A percentile compares a stretch with the other conserved stretches of the same genome.
Conservation (phyloP, 2,329 filamentous ascomycete species). For the Microdochium nivale region DNA sequence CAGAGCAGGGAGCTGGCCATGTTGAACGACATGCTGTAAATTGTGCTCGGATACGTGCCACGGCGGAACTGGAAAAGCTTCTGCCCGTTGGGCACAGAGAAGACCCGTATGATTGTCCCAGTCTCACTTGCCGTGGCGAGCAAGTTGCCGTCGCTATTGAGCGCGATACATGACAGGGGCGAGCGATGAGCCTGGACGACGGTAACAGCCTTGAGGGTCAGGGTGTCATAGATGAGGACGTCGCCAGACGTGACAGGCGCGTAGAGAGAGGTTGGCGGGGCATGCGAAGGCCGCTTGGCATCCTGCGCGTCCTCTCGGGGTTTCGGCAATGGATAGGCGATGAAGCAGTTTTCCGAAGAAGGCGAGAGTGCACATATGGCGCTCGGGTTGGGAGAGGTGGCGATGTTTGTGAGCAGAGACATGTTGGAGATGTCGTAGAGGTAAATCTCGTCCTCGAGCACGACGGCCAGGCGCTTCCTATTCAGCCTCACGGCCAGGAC, state of each 20-base stretch:
- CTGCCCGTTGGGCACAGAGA: constrained; percentile 80
- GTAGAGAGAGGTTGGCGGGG: constrained; percentile 71
- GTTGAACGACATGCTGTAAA: constrained; percentile 99
- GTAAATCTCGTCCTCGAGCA: constrained; percentile 94
- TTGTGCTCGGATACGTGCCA: constrained; percentile 89
- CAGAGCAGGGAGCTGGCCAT: constrained; percentile 86
- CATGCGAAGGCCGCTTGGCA: constrained; percentile 62
- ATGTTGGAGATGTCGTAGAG: constrained; percentile 99
- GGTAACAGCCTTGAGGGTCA: constrained; percentile 85
- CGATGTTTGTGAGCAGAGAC: constrained; percentile 86
- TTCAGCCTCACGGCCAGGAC: constrained; percentile 92
- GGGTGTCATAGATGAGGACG: constrained; percentile 84
- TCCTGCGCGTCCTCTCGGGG: constrained; percentile 51
- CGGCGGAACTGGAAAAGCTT: constrained; percentile 95
- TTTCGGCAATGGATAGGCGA: constrained; percentile 84
- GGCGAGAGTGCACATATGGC: constrained; percentile 90
- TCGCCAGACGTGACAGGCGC: constrained; percentile 82
- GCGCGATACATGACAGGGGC: constrained; percentile 78
- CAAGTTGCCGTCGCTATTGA: constrained; percentile 87
- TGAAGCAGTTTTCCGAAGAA: constrained; percentile 90
- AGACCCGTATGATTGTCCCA: constrained; percentile 93
- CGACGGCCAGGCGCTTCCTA: constrained; percentile 84
- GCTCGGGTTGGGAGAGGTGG: constrained; percentile 85
- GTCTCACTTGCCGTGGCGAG: constrained; percentile 95
- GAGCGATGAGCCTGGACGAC: constrained; percentile 93